These are phyloP conservation scores for Clarireedia hainanense DNA, from an alignment of 2,329 filamentous ascomycete genomes.

Conservation along the genomic window DNA sequence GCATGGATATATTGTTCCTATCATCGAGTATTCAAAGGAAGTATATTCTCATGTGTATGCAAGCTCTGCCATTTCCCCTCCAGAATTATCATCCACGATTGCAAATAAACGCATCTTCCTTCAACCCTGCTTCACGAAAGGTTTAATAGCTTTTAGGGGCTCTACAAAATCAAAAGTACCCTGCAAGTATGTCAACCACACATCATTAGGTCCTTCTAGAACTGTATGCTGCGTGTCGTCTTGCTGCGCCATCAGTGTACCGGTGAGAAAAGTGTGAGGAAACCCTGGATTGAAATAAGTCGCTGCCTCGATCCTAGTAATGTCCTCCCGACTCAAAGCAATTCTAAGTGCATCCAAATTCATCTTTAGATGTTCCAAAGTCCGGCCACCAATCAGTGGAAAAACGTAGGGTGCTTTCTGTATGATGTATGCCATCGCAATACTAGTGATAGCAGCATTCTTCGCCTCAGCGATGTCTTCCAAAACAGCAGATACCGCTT, in stretches of 20 bases:
- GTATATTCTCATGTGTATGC: not conserved
- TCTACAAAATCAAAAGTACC: not conserved
- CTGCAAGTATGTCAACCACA: slow-evolving; percentile 20
- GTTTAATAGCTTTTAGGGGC: not conserved
- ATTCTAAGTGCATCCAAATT: slow-evolving; percentile 63
- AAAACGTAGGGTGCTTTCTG: slow-evolving; percentile 66
- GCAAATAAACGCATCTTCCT: not conserved
- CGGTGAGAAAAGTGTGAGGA: slow-evolving; percentile 50
- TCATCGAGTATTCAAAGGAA: not conserved
- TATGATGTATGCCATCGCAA: slow-evolving; percentile 68
- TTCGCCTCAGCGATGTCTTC: slow-evolving; percentile 51
- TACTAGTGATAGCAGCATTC: slow-evolving; percentile 48
- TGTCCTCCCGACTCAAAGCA: slow-evolving; percentile 50
- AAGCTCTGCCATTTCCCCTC: not conserved
- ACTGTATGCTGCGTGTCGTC: slow-evolving; percentile 18
- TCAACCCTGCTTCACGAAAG: not conserved
- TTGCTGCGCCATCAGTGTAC: slow-evolving; percentile 25
- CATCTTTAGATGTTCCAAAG: slow-evolving; percentile 58
- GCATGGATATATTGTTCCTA: too few relatives aligned
- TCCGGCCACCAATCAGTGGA: slow-evolving; percentile 64
- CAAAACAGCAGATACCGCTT: slow-evolving; percentile 36
- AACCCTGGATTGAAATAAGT: slow-evolving; percentile 59
- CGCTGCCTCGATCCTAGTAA: slow-evolving; percentile 57
- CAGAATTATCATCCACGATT: not conserved
- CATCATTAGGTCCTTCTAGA: slow-evolving; percentile 29